These are phyloP conservation scores for Penicillium sp. DNA, from an alignment of 2,329 filamentous ascomycete species.

Conservation along the genomic window DNA sequence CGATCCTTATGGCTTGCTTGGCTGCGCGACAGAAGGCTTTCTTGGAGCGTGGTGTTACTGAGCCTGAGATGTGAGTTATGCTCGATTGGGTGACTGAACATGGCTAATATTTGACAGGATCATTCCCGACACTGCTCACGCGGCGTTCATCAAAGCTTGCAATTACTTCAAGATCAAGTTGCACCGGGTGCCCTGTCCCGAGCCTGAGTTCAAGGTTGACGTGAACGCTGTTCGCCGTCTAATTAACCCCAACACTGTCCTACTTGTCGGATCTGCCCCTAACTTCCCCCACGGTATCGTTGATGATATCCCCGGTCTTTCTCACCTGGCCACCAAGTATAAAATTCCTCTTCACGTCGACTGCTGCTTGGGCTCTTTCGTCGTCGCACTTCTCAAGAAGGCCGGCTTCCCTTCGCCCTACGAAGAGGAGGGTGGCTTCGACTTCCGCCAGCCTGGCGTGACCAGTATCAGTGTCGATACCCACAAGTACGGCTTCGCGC, in stretches of 20 bases:
- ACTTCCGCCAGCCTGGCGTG: conserved; percentile 91
- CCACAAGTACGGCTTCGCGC: conserved; percentile 98
- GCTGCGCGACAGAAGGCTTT: conserved; percentile 88
- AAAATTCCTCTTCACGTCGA: conserved; percentile 91
- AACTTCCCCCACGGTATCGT: conserved; percentile 99
- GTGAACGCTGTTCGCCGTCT: conserved; percentile 75
- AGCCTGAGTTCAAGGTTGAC: conserved; percentile 81
- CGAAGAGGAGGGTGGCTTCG: conserved; percentile 75
- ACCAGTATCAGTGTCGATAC: conserved; percentile 96
- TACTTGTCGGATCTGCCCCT: conserved; percentile 91
- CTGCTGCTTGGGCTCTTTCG: conserved; percentile 94
- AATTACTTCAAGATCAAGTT: conserved; percentile 97
- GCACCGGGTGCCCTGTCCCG: conserved; percentile 83
- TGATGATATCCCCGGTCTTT: conserved; percentile 86
- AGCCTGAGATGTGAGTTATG: conserved; percentile 81
- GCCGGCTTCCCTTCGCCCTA: conserved; percentile 72
- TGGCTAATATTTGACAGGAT: conserved; percentile 59
- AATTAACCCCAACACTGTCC: conserved; percentile 89
- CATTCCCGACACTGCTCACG: conserved; percentile 89
- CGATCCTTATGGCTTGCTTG: conserved; percentile 92
- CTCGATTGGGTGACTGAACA: not conserved
- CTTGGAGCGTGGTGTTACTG: conserved; percentile 79
- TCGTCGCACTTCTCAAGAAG: conserved; percentile 86
- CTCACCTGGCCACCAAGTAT: conserved; percentile 75
- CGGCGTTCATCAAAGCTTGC: conserved; percentile 92